Percentiles rank a stretch among this genome's conserved stretches.
Conservation (phyloP, 2,329 filamentous ascomycete species). For the Lasiodiplodia hormozganensis region DNA sequence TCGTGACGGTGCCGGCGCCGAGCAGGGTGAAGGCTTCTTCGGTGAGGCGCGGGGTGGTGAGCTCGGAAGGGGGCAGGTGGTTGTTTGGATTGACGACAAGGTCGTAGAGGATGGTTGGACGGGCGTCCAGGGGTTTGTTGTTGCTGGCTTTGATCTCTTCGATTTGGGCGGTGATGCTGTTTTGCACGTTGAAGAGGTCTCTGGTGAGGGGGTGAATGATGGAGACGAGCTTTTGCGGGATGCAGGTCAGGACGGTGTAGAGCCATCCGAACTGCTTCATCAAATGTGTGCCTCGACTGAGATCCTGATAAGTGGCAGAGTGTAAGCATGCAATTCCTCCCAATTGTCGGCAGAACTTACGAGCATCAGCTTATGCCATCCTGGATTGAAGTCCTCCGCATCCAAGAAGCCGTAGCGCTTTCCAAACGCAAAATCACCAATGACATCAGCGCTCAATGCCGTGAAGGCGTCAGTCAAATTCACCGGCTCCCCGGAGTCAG, state of each 20-base stretch:
- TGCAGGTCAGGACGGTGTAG: slow-evolving; percentile 30
- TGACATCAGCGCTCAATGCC: slow-evolving; percentile 31
- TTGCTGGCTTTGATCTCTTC: slow-evolving; percentile 34
- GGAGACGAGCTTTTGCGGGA: slow-evolving; percentile 34
- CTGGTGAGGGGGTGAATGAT: slow-evolving; percentile 37
- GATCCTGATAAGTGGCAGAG: slow-evolving; percentile 30
- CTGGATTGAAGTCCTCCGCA: slow-evolving; percentile 33
- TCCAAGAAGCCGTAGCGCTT: slow-evolving; percentile 35
- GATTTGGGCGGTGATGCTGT: slow-evolving; percentile 37
- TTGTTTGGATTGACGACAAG: slow-evolving; percentile 29
- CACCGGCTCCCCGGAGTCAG: slow-evolving; percentile 30
- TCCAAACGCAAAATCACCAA: slow-evolving; percentile 34
- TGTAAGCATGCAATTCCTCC: not conserved
- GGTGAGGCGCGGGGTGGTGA: slow-evolving; percentile 38
- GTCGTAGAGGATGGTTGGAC: slow-evolving; percentile 30
- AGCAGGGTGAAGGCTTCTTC: slow-evolving; percentile 49
- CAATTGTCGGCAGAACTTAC: slow-evolving; percentile 9
- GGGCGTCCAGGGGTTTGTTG: slow-evolving; percentile 31
- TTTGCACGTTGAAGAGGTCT: slow-evolving; percentile 38
- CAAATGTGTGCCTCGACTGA: slow-evolving; percentile 38
- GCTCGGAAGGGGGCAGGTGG: slow-evolving; percentile 32
- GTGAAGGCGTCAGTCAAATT: slow-evolving; percentile 36
- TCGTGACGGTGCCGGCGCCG: slow-evolving; percentile 50
- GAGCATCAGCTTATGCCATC: slow-evolving; percentile 35
- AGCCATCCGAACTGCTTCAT: slow-evolving; percentile 38